Base-by-base conservation (phyloP, 768 basidiomycete genomes). In the Lactarius sp. region DNA sequence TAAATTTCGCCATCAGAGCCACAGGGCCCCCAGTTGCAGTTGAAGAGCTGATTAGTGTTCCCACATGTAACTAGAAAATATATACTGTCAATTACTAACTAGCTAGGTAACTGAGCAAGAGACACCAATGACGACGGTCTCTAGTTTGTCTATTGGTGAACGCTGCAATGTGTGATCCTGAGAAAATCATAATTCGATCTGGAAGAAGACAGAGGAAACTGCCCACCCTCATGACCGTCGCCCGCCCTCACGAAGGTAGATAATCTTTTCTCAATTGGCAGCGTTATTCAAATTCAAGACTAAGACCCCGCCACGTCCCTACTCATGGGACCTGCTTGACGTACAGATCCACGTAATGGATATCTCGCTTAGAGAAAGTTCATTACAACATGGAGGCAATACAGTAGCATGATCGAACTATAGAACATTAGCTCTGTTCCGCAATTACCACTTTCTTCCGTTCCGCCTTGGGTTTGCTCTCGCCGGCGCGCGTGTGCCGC, bases 401-500 rank as follows among this genome's bases (percentile, higher is more conserved):
- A 22, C 22, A 16, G 33, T n/a, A 34, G 52, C 41, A 46, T 20
- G 22, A 34, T n/a, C 13, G 10, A 12, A 36, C 49, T n/a, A 52
- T 39, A 8, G 4, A 33, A 10, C 10, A 20, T 50, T 74, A 88
- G 52, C 79, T 80, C 78, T 96, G 92, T 76, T 94, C 92, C 51
- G 80, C 80, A 65, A 94, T 77, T 65, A 98, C 90, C 47, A 87
- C 77, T 73, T 90, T 95, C 78, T 94, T 94, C 75, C 88, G 84
- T 80, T 94, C 94, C 46, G 94, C 84, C 72, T 89, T 92, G 9
- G 96, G 96, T 71, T 94, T 97, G 75, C 75, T 83, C 73, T 87
- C 85, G 50, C 94, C 94, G 13, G 85, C 85, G 33, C 93, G 81
- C 7, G 95, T 89, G 73, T 98, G 96, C 71, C 87, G 88, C 73